phyloP scores from a whole-genome alignment of 2,329 filamentous ascomycete species.

The Colletotrichum sp. region DNA sequence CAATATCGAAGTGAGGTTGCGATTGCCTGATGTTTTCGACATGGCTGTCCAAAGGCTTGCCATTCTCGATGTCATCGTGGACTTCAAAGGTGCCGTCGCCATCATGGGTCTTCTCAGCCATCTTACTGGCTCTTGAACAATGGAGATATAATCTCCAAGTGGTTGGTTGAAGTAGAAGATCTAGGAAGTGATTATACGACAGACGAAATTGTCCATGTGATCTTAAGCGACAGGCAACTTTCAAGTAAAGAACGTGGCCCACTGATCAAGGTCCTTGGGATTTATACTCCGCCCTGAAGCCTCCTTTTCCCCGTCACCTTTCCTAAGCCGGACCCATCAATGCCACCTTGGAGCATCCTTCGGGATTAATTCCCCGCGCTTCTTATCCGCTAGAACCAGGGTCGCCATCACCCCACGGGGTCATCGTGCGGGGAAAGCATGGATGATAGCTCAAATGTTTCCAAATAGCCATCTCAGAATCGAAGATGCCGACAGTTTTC shows the following conservation, averaged over 20 bases:
- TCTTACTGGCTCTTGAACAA: not conserved
- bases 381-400: not conserved
- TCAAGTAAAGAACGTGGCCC: not conserved
- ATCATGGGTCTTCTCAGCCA: not conserved
- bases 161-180: not conserved
- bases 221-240: not conserved
- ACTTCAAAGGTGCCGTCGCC: not conserved
- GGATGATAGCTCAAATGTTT: not conserved
- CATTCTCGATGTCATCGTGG: not conserved
- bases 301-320: not conserved
- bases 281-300: not conserved
- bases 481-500: not conserved
- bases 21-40: not conserved
- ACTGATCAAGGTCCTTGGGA: not conserved
- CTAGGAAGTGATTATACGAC: not conserved
- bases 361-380: not conserved
- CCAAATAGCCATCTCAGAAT: not conserved
- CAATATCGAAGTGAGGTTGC: slow-evolving; percentile 10
- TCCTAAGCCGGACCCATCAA: not conserved
- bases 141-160: not conserved
- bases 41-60: slow-evolving; percentile 1
- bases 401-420: not conserved
- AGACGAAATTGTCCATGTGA: not conserved
- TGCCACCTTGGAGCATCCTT: not conserved
- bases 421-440: not conserved